Evolutionary conservation across 2,329 filamentous ascomycete genomes (phyloP), one percentile per base, ranked within the genome.

Genomic region (Alternaria sp.): DNA sequence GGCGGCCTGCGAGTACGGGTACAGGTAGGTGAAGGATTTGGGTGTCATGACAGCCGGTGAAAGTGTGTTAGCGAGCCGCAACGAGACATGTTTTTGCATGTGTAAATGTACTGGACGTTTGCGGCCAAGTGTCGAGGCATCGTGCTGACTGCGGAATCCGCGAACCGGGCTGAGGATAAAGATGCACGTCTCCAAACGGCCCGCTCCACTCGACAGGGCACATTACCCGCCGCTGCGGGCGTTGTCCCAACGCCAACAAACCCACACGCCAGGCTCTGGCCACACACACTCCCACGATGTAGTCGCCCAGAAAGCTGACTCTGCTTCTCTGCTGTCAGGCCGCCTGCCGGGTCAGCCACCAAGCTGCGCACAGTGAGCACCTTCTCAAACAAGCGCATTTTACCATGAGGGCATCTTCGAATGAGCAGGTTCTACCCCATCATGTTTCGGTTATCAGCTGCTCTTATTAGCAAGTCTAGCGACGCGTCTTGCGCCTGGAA

Each of bases 1-100:
- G 2, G 58, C 51, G 21, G 63, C 63, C 31, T 60, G 51, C 4
- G 51, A 54, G 42, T 59, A 66, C 11, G 46, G 61, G 41, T 39
- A 40, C 14, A 24, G 26, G 29, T 56, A 56, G 21, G 36, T 13
- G 5, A 28, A 13, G 11, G 36, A 31, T 5, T 42, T 11, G 14
- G 36, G 21, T 13, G 23, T 39, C 52, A 55, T 55, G 52, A 17
- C 23, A 28, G 31, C 44, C 44, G 3, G 34, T 36, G 21, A 33
- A 17, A 3, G 10, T 10, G 14, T 14, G 36, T 21, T 41, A 50
- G 34, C 24, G 52, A 40, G 36, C 26, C 34, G 24, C 26, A 7
- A 29, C 13, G 8, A 41, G 28, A 11, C 33, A 31, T 41, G 17
- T 2, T 10, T 39, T 46, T 9, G 8, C 31, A 46, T 36, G 42